Conservation (phyloP, 2,329 filamentous ascomycete genomes). For the Aspergillus tamarii region DNA sequence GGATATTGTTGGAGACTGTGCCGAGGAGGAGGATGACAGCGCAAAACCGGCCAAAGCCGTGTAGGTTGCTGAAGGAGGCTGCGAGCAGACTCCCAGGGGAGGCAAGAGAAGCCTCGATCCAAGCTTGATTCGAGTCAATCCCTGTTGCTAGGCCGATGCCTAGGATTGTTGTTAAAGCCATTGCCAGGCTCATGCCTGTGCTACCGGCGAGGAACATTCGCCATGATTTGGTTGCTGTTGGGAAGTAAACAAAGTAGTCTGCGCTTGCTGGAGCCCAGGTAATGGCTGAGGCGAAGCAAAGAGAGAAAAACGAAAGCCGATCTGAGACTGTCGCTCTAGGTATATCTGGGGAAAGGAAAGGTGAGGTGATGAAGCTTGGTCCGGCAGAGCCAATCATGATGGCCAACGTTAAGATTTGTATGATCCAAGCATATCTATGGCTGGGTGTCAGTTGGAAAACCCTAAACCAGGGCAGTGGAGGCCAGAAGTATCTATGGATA, state of each 20-base stretch:
- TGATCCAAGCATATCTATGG: slow-evolving; percentile 24
- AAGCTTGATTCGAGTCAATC: slow-evolving; percentile 28
- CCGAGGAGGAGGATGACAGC: slow-evolving; percentile 45
- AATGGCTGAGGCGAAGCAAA: slow-evolving; percentile 37
- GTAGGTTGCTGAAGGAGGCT: slow-evolving; percentile 38
- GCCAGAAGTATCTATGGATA: not conserved
- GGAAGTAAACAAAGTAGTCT: slow-evolving; percentile 49
- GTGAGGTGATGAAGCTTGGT: slow-evolving; percentile 34
- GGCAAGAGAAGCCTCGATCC: slow-evolving; percentile 34
- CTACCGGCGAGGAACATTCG: slow-evolving; percentile 41
- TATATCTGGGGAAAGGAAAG: slow-evolving; percentile 22
- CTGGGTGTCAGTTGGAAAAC: not conserved
- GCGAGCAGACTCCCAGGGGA: slow-evolving; percentile 40
- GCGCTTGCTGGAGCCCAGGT: slow-evolving; percentile 38
- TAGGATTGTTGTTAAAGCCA: slow-evolving; percentile 38
- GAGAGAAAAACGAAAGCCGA: slow-evolving; percentile 38
- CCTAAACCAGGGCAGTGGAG: not conserved
- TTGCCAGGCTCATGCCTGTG: slow-evolving; percentile 35
- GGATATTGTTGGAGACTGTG: slow-evolving; percentile 47
- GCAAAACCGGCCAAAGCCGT: slow-evolving; percentile 46
- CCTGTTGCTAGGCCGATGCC: slow-evolving; percentile 46
- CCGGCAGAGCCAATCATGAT: slow-evolving; percentile 45
- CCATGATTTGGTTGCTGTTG: slow-evolving; percentile 35
- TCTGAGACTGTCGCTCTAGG: slow-evolving; percentile 32
- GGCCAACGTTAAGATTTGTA: slow-evolving; percentile 32